phyloP scores from a whole-genome alignment of 208 protist genomes.

The Trypanosoma cruzi region DNA sequence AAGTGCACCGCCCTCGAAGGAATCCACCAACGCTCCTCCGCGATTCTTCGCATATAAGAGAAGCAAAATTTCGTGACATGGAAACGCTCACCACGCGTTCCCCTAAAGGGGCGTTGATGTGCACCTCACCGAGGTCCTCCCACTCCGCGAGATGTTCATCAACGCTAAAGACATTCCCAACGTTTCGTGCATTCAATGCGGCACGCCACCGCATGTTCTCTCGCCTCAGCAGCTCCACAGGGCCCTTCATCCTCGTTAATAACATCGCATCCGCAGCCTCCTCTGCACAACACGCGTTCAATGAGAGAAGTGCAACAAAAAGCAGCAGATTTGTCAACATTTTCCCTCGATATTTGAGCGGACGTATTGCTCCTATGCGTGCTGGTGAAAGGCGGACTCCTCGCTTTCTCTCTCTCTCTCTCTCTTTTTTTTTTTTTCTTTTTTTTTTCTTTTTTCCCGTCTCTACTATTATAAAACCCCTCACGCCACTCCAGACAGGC shows the following conservation, averaged over 20 bases:
- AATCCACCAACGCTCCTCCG: neutral
- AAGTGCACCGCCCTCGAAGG: conserved; percentile 19
- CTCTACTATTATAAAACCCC: neutral
- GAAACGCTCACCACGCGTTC: conserved; percentile 11
- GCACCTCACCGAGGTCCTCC: conserved; percentile 7
- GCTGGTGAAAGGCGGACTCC: neutral
- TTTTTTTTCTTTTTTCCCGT: neutral
- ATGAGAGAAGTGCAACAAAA: neutral
- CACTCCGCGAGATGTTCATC: neutral
- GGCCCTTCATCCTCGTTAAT: neutral
- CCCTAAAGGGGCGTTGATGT: conserved; percentile 1
- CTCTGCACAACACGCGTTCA: neutral
- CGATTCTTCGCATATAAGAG: conserved; percentile 30
- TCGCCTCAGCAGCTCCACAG: conserved; percentile 9
- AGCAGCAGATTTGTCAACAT: neutral
- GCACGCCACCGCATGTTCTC: conserved; percentile 8
- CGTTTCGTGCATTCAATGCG: neutral
- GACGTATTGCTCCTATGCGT: neutral
- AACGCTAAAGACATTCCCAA: neutral
- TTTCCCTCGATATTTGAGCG: neutral
- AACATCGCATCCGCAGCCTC: neutral
- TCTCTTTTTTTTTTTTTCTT: conserved; percentile 21
- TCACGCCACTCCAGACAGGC: neutral
- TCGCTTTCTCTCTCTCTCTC: neutral
- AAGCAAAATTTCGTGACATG: neutral